Evolutionary conservation across 2,329 filamentous ascomycete species (phyloP).

Genomic region (Pseudocercospora cruenta): DNA sequence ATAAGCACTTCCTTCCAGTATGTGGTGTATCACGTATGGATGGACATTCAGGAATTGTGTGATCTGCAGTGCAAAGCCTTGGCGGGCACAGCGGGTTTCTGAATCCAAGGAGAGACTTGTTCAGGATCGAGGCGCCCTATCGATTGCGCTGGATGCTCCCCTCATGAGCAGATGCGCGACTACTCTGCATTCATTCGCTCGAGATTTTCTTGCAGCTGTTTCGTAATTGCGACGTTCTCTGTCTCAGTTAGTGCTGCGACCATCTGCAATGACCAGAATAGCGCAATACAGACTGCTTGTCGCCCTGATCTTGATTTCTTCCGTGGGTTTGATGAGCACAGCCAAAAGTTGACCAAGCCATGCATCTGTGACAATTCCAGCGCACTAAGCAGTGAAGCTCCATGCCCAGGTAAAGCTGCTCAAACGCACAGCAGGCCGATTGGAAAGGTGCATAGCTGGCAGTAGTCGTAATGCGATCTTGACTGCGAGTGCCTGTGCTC

Average conservation of each 20-base stretch:
- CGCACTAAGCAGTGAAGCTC: background rate
- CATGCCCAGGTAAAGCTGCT: background rate
- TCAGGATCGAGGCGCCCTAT: background rate
- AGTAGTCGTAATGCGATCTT: background rate
- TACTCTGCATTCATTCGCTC: background rate
- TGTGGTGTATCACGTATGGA: background rate
- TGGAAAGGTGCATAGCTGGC: background rate
- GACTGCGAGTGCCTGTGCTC: background rate
- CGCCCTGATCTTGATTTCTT: background rate
- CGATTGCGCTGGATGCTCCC: background rate
- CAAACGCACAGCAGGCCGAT: background rate
- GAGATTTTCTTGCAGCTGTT: background rate
- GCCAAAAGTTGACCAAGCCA: background rate
- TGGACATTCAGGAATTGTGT: background rate
- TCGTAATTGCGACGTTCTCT: background rate
- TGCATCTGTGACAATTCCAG: background rate
- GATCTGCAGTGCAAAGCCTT: background rate
- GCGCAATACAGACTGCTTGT: background rate
- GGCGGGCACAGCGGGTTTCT: background rate
- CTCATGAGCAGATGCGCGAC: background rate
- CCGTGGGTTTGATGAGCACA: background rate
- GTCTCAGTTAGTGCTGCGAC: background rate
- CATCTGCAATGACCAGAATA: background rate
- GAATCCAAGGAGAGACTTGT: background rate
- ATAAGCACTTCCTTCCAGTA: background rate